These are phyloP conservation scores for Pseudofabraea citricarpa DNA, from an alignment of 2,329 filamentous ascomycete species.

Conservation along the genomic window DNA sequence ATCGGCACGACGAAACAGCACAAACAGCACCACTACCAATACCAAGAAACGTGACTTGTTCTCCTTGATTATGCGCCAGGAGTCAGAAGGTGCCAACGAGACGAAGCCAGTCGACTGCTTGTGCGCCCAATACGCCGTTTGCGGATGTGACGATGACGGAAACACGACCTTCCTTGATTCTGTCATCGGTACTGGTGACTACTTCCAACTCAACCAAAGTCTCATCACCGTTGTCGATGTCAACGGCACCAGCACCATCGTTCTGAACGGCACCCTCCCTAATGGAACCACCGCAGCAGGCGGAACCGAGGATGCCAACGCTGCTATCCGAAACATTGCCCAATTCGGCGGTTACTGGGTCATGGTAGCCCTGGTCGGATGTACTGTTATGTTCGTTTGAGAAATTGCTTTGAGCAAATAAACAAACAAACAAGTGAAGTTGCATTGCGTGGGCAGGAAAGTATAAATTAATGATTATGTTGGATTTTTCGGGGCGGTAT, in stretches of 20 bases:
- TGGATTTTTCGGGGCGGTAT: no score
- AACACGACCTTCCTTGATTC: conserved; percentile 54
- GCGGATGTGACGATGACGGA: conserved; percentile 66
- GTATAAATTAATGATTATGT: no score
- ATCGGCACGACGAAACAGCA: conserved; percentile 23
- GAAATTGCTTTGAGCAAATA: no score
- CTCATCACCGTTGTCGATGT: conserved; percentile 57
- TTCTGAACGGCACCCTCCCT: conserved; percentile 72
- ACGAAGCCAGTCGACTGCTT: conserved; percentile 56
- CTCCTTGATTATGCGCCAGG: conserved; percentile 10
- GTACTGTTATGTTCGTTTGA: conserved; percentile 16
- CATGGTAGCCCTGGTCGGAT: conserved; percentile 23
- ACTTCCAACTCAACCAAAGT: conserved; percentile 52
- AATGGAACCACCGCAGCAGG: conserved; percentile 57
- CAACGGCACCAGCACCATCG: conserved; percentile 59
- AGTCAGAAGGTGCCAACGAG: conserved; percentile 42
- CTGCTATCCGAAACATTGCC: conserved; percentile 10
- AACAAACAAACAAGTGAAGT: no score
- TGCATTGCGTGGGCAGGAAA: no score
- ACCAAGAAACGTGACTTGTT: conserved; percentile 38
- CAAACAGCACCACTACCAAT: conserved; percentile 35
- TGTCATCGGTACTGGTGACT: conserved; percentile 62
- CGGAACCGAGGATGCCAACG: conserved; percentile 36
- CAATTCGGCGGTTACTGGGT: conserved; percentile 21
- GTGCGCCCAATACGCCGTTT: conserved; percentile 51